Base-by-base conservation (phyloP, 176 grass and related monocot species). In the Calamus simplicifolius region DNA sequence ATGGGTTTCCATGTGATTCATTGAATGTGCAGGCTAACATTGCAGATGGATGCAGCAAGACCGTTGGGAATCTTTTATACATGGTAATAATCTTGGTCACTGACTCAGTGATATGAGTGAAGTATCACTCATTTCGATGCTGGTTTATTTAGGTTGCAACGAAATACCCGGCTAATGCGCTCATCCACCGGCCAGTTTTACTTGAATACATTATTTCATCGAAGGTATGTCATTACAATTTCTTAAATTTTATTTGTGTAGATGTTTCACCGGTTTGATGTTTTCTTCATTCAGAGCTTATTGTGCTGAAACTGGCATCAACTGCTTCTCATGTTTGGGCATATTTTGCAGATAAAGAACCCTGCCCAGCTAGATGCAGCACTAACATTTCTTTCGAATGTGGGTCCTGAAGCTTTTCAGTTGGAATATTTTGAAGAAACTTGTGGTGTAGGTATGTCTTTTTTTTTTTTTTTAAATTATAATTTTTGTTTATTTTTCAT, bases 351-450 rank as follows among this genome's bases (percentile, higher is more conserved):
- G 93, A 92, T 98, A 52, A 98, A 89, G 79, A 92, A 38, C 63
- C 77, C 81, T 38, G 81, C 88, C 49, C 93, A 92, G 54, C 75
- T 98, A 35, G 88, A 98, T 85, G 84, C 88, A 67, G 79, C 93
- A 27, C 59, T 92, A 25, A 58, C 88, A 67, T 92, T 85, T 85
- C 73, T 98, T 78, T 59, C 59, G 8, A 83, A 75, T 66, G 48
- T 75, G 18, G 93, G 93, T 17, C 79, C 73, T 16, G 93, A 92
- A 55, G 64, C 84, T 64, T 87, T 98, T 30, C 57, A 85, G 63
- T 29, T 73, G 19, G 66, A 59, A 18, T 82, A 81, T 48, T 89
- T 98, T 80, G 93, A 98, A 77, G 78, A 98, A 76, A 79, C 84
- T 29, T 98, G 84, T 69, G 93, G 93, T 58, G 75, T 92, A 76